Base-by-base conservation (phyloP, 768 basidiomycete species). In the Boletellus emodensis region DNA sequence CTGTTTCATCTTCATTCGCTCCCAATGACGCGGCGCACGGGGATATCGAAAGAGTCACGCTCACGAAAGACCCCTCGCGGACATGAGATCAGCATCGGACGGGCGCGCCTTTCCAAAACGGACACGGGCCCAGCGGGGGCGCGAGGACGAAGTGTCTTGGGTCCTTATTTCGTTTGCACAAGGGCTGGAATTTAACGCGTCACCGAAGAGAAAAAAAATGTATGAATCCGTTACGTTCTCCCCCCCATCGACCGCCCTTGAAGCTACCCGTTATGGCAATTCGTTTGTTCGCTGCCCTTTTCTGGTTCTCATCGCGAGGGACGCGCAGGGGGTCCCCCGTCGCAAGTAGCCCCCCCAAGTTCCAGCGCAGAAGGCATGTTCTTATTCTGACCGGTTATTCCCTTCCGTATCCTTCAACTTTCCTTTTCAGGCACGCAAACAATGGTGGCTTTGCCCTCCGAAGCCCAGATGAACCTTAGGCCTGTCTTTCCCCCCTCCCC, bases 241-340 rank as follows among this genome's bases (percentile, higher is more conserved):
- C 24, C 24, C 24, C 6, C 24, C 24, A 26, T 35, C 56, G 57
- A 51, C 61, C 68, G 54, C 56, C 66, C 66, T 68, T 68, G 68
- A 68, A 68, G 67, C 64, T 68, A 46, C 66, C 68, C 54, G 7
- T 60, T 68, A 62, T 54, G 64, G 66, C 52, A 70, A 70, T 66
- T 49, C 66, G 66, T 68, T 68, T 68, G 68, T 68, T 70, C 49
- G 54, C 44, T 70, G 13, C 41, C 66, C 64, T 55, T 68, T 70
- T 68, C 60, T 56, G 66, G 61, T 50, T 40, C 48, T 46, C 48
- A 54, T 61, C 61, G 61, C 61, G 61, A 63, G 57, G 58, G 58
- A 48, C 24, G 24, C 28, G 55, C 48, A 49, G 41, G 60, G 47
- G 47, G 46, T 2, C 5, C 24, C 24, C 39, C 45, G 59, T 62